Percentiles rank a stretch among this genome's conserved stretches.
Conservation (phyloP, 2,329 filamentous ascomycete species). For the Exophiala oligosperma region DNA sequence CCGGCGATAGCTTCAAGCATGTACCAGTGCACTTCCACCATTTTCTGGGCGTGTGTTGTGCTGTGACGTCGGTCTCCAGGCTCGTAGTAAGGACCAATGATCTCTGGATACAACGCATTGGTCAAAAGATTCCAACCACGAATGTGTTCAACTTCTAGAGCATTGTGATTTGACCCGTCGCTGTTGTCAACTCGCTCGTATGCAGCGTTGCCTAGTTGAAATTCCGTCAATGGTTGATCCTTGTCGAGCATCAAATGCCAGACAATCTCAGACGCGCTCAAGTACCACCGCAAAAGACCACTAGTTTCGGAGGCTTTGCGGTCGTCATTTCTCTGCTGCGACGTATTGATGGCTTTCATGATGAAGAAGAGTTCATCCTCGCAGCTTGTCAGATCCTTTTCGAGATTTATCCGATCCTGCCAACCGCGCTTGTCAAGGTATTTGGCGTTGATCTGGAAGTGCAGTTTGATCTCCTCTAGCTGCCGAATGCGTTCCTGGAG, state of each 20-base stretch:
- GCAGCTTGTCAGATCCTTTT: constrained; percentile 82
- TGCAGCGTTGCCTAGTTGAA: constrained; percentile 85
- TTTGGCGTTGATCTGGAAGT: constrained; percentile 90
- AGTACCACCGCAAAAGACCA: constrained; percentile 85
- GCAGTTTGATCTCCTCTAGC: constrained; percentile 91
- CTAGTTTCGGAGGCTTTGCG: constrained; percentile 67
- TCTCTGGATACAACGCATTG: constrained; percentile 91
- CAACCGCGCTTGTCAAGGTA: constrained; percentile 86
- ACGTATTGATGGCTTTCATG: constrained; percentile 99
- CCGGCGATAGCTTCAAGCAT: constrained; percentile 98
- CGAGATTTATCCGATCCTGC: constrained; percentile 85
- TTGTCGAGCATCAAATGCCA: constrained; percentile 93
- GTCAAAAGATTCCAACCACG: constrained; percentile 86
- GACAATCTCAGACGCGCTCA: constrained; percentile 91
- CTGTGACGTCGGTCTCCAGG: constrained; percentile 51
- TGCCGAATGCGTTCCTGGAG: constrained; percentile 91
- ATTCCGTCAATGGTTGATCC: constrained; percentile 84
- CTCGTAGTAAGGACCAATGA: constrained; percentile 87
- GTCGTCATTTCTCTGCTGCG: constrained; percentile 81
- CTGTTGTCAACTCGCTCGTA: constrained; percentile 97
- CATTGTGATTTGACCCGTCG: constrained; percentile 93
- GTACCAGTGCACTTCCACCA: constrained; percentile 94
- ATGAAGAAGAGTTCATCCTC: constrained; percentile 99
- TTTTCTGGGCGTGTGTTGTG: constrained; percentile 52
- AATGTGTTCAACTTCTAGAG: constrained; percentile 83